Conservation (phyloP, 2,329 filamentous ascomycete genomes). For the Fusarium sp. region DNA sequence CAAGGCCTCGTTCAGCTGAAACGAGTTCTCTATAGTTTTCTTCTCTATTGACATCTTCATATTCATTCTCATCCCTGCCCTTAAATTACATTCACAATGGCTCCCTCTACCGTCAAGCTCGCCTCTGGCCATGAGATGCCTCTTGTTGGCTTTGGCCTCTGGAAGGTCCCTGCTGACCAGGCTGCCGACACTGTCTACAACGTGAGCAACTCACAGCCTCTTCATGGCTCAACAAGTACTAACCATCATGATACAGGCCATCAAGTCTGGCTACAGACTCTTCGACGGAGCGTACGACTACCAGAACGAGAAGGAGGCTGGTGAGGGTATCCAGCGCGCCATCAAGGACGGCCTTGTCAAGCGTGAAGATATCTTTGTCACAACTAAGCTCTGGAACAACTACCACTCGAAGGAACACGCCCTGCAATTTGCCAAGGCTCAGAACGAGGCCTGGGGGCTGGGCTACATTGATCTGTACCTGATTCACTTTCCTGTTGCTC, state of each 20-base stretch:
- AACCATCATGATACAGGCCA: constrained; percentile 53
- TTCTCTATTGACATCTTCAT: neutral
- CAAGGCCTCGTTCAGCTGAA: constrained; percentile 5
- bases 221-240: neutral
- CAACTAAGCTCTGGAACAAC: constrained; percentile 91
- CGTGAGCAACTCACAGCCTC: constrained; percentile 11
- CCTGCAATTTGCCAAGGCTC: constrained; percentile 78
- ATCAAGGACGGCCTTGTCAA: constrained; percentile 73
- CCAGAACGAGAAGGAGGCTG: constrained; percentile 76
- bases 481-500: constrained; percentile 74
- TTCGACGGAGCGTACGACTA: constrained; percentile 72
- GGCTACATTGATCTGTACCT: constrained; percentile 91
- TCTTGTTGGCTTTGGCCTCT: constrained; percentile 74
- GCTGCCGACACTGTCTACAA: constrained; percentile 75
- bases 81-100: constrained; percentile 32
- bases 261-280: constrained; percentile 68
- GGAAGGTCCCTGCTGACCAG: constrained; percentile 72
- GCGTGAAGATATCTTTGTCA: constrained; percentile 87
- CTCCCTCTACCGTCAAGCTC: constrained; percentile 44
- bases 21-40: constrained; percentile 6
- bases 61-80: neutral
- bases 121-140: constrained; percentile 49
- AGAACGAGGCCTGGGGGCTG: constrained; percentile 83
- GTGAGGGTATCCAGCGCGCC: constrained; percentile 72
- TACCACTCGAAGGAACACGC: constrained; percentile 86